Percentiles rank a stretch among this genome's conserved stretches.
Conservation (phyloP, 1,284 basidiomycete genomes). For the Melampsora abietis-canadensis region DNA sequence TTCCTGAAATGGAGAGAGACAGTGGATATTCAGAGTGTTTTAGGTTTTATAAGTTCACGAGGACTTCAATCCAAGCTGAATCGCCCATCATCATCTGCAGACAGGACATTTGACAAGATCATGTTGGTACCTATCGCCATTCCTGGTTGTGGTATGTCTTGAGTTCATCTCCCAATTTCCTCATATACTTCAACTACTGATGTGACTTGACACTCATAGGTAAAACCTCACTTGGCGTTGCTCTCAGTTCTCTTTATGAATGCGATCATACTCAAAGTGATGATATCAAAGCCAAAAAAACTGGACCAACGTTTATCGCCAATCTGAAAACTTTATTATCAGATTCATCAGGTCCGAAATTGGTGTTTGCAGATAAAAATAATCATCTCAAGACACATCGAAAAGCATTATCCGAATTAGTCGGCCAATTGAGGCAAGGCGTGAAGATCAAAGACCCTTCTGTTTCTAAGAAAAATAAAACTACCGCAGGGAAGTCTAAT, state of each 20-base stretch:
- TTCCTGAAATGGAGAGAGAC: conserved; percentile 28
- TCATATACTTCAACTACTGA: background rate
- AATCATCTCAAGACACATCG: conserved; percentile 36
- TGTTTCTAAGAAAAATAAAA: background rate
- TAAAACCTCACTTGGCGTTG: conserved; percentile 81
- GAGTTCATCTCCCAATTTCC: background rate
- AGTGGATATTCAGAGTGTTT: background rate
- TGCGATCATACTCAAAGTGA: conserved; percentile 91
- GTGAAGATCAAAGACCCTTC: conserved; percentile 7
- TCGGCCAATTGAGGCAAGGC: conserved; percentile 6
- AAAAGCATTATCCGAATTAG: conserved; percentile 14
- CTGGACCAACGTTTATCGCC: conserved; percentile 71
- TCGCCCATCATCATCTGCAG: background rate
- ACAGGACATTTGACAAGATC: conserved; percentile 65
- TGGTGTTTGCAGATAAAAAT: conserved; percentile 33
- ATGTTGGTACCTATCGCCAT: conserved; percentile 84
- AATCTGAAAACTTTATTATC: conserved; percentile 67
- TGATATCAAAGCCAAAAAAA: conserved; percentile 75
- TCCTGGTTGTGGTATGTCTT: conserved; percentile 72
- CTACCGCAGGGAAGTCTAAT: background rate
- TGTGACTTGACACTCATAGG: conserved; percentile 8
- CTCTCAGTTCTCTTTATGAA: conserved; percentile 71
- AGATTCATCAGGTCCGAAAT: background rate
- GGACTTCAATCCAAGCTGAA: background rate
- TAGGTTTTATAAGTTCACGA: background rate